phyloP scores from a whole-genome alignment of 2,329 filamentous ascomycete species.

The Ceratocystiopsis minuta region DNA sequence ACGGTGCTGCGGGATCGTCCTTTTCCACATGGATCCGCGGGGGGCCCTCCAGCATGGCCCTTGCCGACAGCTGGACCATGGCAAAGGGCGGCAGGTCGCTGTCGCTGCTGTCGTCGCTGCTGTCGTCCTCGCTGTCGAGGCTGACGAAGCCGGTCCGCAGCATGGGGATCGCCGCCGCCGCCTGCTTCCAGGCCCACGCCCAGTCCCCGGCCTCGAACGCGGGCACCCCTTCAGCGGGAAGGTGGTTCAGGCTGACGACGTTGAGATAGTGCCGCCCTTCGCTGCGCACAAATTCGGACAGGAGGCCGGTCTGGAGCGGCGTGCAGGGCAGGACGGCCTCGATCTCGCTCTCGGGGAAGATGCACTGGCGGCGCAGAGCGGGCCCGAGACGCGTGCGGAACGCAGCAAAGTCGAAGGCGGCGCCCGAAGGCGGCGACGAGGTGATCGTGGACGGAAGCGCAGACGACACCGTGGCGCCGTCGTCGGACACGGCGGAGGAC shows the following conservation, averaged over 20 bases:
- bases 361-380: constrained; percentile 11
- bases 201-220: constrained; percentile 21
- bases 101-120: constrained; percentile 13
- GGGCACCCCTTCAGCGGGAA: constrained; percentile 13
- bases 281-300: constrained; percentile 55
- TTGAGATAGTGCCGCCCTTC: constrained; percentile 60
- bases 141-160: constrained; percentile 57
- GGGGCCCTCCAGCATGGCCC: not conserved
- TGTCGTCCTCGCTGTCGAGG: constrained; percentile 33
- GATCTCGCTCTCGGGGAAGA: constrained; percentile 16
- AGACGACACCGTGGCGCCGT: not conserved
- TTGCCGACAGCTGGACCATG: constrained; percentile 45
- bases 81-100: constrained; percentile 35
- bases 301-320: constrained; percentile 59
- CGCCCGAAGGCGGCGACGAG: not conserved
- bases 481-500: not conserved
- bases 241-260: constrained; percentile 37
- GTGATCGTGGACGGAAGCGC: not conserved
- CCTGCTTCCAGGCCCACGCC: constrained; percentile 37
- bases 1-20: not conserved
- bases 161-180: constrained; percentile 44
- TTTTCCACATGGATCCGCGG: not conserved
- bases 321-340: constrained; percentile 60
- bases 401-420: constrained; percentile 19
- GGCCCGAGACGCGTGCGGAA: constrained; percentile 17